Base-by-base conservation (phyloP, 371 early-diverging fungal species). In the Mucor circinelloides region DNA sequence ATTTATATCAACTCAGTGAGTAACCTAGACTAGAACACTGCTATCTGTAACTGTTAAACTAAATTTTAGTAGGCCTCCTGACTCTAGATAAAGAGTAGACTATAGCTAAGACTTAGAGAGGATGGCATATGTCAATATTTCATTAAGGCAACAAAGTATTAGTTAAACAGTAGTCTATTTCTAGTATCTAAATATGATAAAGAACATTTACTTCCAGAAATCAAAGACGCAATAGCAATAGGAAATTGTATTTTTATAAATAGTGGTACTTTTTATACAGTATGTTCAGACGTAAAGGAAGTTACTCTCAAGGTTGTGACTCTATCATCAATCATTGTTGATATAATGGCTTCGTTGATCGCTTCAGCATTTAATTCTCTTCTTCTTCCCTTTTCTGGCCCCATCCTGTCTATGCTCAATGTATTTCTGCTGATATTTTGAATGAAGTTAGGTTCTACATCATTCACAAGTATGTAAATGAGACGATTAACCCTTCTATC, bases 151-250 rank as follows among this genome's bases (percentile, higher is more conserved):
- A 61, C 61, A 61, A 61, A 50, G 62, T 23, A 62, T 62, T 62
- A 19, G 62, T 34, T 32, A 62, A 62, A 52, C 52, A 62, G 48
- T 62, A 52, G 48, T 62, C 62, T 31, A 58, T 58, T 58, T 38
- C 58, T 58, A 58, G 38, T 58, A 38, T 58, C 32, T 58, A 55
- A 54, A 40, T 40, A 40, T 40, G 40, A 40, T 40, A 40, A 40
- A 40, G 40, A 40, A 40, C 40, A 40, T 40, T 63, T 63, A 63
- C 63, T 63, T 63, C 55, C 63, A 63, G 63, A 63, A 63, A 38
- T 63, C 25, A 63, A 63, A 38, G 55, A 55, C 27, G 25, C 38
- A 54, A 63, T 63, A 52, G 63, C 55, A 63, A 63, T 52, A 63
- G 63, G 25, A 55, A 25, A 55, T 55, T 38, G 27, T 63, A 63